phyloP scores from a whole-genome alignment of 306 rosid genomes.

The Notholithocarpus densiflorus region DNA sequence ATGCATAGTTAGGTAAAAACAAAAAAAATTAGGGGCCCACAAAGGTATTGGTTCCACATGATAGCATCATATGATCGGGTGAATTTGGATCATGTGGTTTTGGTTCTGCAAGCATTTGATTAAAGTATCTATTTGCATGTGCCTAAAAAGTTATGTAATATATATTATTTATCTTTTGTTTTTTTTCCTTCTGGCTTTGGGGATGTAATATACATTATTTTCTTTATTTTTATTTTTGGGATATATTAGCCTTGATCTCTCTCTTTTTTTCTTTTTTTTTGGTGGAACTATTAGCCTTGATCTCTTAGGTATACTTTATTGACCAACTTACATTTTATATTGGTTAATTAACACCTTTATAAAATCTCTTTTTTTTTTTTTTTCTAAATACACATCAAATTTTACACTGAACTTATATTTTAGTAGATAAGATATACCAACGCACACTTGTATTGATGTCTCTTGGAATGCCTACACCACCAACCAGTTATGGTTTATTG shows the following conservation, averaged over 20 bases:
- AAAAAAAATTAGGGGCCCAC: slow-evolving; percentile 32
- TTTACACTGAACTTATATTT: too few relatives aligned
- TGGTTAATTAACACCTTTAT: too few relatives aligned
- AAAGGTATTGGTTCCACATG: slow-evolving; percentile 22
- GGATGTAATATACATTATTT: not conserved
- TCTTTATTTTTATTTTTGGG: too few relatives aligned
- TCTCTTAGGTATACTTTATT: too few relatives aligned
- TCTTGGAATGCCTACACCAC: not conserved
- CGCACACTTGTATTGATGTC: not conserved
- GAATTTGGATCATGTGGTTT: not conserved
- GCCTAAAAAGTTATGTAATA: not conserved
- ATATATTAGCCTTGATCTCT: too few relatives aligned
- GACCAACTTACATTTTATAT: too few relatives aligned
- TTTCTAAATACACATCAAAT: too few relatives aligned
- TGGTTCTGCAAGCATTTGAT: not conserved
- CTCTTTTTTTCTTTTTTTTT: too few relatives aligned
- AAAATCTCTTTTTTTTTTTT: too few relatives aligned
- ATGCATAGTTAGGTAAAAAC: slow-evolving; percentile 28
- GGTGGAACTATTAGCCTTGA: too few relatives aligned
- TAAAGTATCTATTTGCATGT: not conserved
- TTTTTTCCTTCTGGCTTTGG: not conserved
- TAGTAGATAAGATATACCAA: too few relatives aligned
- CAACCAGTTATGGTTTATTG: not conserved
- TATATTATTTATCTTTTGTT: not conserved
- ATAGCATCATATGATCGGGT: slow-evolving; percentile 28